Evolutionary conservation across 1,284 basidiomycete genomes (phyloP).

Genomic region (Leccinum griseonigrum): DNA sequence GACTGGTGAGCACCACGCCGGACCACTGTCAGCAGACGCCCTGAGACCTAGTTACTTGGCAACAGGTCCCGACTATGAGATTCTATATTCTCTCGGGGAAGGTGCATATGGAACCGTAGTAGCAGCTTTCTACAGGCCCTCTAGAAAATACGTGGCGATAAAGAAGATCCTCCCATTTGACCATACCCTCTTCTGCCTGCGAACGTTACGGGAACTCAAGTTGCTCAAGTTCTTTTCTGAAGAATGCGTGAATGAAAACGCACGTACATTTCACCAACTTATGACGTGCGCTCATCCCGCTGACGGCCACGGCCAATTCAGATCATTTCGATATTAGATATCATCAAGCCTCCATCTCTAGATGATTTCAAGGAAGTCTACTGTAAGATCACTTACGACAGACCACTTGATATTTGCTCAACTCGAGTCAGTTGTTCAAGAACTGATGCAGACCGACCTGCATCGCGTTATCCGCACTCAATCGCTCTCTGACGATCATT

Average conservation of each 20-base stretch:
- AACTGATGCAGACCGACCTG: constrained; percentile 89
- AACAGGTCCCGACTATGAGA: constrained; percentile 69
- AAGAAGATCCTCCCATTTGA: constrained; percentile 87
- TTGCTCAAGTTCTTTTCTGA: constrained; percentile 83
- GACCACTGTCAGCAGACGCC: neutral
- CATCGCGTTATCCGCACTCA: constrained; percentile 91
- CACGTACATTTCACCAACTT: constrained; percentile 30
- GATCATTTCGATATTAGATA: constrained; percentile 87
- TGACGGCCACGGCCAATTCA: constrained; percentile 24
- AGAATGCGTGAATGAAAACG: constrained; percentile 78
- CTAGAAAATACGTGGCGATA: constrained; percentile 69
- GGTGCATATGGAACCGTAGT: constrained; percentile 76
- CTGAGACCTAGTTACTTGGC: constrained; percentile 9
- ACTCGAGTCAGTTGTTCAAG: constrained; percentile 67
- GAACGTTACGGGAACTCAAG: constrained; percentile 79
- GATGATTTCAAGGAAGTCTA: constrained; percentile 85
- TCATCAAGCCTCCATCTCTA: constrained; percentile 74
- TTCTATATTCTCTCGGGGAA: constrained; percentile 73
- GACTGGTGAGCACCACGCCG: constrained; percentile 44
- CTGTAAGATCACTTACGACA: constrained; percentile 41
- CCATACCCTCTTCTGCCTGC: constrained; percentile 75
- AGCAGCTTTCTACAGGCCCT: constrained; percentile 64
- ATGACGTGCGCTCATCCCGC: neutral
- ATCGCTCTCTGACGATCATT: constrained; percentile 87
- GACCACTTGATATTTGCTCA: constrained; percentile 1